These are phyloP conservation scores for Karstenula rhodostoma DNA, from an alignment of 2,329 filamentous ascomycete species.

Conservation along the genomic window DNA sequence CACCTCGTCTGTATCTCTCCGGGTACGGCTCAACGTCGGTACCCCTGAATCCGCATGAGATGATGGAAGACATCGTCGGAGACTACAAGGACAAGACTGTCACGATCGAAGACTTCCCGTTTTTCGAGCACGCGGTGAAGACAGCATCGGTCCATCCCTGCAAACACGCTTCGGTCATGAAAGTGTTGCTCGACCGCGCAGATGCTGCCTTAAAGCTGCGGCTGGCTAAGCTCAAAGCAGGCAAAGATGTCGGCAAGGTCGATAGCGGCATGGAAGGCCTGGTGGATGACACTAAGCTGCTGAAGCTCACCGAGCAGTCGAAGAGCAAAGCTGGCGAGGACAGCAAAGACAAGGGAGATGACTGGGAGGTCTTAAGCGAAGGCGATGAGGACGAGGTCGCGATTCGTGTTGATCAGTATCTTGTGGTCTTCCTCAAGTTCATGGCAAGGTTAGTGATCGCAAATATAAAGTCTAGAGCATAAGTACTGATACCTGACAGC, in stretches of 20 bases:
- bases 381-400: conserved; percentile 77
- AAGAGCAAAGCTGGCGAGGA: conserved; percentile 53
- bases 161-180: conserved; percentile 98
- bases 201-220: conserved; percentile 91
- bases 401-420: conserved; percentile 86
- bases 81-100: conserved; percentile 99
- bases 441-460: conserved; percentile 55
- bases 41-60: conserved; percentile 80
- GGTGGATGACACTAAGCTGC: conserved; percentile 78
- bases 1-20: conserved; percentile 91
- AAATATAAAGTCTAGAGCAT: conserved; percentile 57
- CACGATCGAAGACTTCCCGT: conserved; percentile 95
- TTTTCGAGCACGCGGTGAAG: conserved; percentile 89
- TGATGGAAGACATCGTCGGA: conserved; percentile 97
- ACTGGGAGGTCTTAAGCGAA: conserved; percentile 69
- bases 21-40: conserved; percentile 84
- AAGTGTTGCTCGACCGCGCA: conserved; percentile 91
- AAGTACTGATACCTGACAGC: conserved; percentile 64
- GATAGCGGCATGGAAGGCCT: conserved; percentile 79
- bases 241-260: conserved; percentile 61
- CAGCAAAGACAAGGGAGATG: conserved; percentile 48
- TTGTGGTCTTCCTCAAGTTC: conserved; percentile 87
- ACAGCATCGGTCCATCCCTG: conserved; percentile 98
- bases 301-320: conserved; percentile 63
- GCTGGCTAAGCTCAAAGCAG: conserved; percentile 78